A percentile compares a stretch with the other conserved stretches of the same genome.
Evolutionary conservation across 495 filamentous ascomycete genomes (phyloP).

Genomic region (Penicillium canescens): DNA sequence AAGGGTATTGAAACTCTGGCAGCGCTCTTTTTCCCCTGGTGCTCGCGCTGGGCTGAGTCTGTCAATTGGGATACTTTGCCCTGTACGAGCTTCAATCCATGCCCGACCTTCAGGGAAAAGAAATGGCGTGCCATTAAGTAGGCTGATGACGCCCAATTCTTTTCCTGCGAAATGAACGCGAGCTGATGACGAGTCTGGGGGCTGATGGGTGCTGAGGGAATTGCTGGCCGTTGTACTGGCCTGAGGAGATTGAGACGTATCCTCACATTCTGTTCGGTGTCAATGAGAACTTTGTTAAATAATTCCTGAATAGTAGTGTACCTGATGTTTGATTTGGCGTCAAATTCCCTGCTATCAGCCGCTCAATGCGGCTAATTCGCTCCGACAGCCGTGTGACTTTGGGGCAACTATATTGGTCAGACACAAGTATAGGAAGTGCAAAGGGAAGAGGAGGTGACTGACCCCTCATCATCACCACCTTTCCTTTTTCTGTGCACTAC

Average conservation of each 20-base stretch:
- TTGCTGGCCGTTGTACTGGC: conserved; percentile 14
- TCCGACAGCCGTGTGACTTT: conserved; percentile 34
- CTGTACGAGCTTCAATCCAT: conserved; percentile 49
- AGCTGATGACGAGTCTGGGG: conserved; percentile 29
- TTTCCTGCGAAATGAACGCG: conserved; percentile 51
- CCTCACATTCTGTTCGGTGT: conserved; percentile 3
- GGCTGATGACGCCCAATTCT: conserved; percentile 46
- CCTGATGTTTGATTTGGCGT: conserved; percentile 19
- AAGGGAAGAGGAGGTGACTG: conserved; percentile 3
- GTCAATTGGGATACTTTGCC: conserved; percentile 38
- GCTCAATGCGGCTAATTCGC: conserved; percentile 43
- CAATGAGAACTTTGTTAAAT: no score
- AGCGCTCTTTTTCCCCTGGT: conserved; percentile 38
- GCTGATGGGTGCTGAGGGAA: conserved; percentile 20
- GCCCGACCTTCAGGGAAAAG: conserved; percentile 44
- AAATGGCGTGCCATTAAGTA: conserved; percentile 47
- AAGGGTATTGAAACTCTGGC: conserved; percentile 22
- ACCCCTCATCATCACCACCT: conserved; percentile 19
- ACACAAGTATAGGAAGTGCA: not conserved
- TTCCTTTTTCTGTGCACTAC: conserved; percentile 38
- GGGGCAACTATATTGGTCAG: conserved; percentile 19
- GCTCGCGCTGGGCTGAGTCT: conserved; percentile 31
- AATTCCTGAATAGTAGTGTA: conserved; percentile 4
- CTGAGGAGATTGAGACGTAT: conserved; percentile 8
- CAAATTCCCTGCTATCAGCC: conserved; percentile 36